These are phyloP conservation scores for Umbelopsis sp. DNA, from an alignment of 192 early-diverging fungal species.

Conservation along the genomic window DNA sequence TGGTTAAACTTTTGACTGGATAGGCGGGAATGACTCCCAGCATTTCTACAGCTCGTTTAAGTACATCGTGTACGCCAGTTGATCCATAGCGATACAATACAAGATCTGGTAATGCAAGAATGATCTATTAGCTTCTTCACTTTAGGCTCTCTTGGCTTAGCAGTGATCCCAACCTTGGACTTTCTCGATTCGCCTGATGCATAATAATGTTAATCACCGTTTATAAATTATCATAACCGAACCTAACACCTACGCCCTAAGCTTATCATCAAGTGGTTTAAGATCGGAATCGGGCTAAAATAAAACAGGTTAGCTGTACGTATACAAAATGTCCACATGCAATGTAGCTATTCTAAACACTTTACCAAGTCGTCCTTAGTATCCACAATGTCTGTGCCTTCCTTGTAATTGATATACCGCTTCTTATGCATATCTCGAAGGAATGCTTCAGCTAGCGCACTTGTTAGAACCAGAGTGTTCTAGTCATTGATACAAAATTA, in stretches of 20 bases:
- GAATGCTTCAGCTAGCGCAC: constrained; percentile 68
- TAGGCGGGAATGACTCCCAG: constrained; percentile 73
- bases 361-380: constrained; percentile 51
- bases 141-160: not conserved
- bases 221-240: not conserved
- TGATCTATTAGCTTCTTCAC: constrained; percentile 20
- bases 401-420: constrained; percentile 52
- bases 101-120: constrained; percentile 49
- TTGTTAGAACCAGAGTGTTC: constrained; percentile 62
- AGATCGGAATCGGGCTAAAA: constrained; percentile 48
- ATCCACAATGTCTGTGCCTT: constrained; percentile 60
- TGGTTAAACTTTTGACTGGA: constrained; percentile 75
- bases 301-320: not conserved
- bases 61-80: constrained; percentile 77
- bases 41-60: constrained; percentile 64
- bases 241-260: constrained; percentile 30
- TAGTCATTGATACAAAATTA: constrained; percentile 34
- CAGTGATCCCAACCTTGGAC: constrained; percentile 41
- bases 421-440: constrained; percentile 65
- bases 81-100: constrained; percentile 84
- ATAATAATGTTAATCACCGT: no score
- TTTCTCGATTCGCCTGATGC: constrained; percentile 54
- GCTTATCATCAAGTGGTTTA: constrained; percentile 60
- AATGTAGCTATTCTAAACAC: not conserved
- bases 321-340: not conserved